Base-by-base conservation (phyloP, 192 early-diverging fungal species). In the Backusella australiensis region DNA sequence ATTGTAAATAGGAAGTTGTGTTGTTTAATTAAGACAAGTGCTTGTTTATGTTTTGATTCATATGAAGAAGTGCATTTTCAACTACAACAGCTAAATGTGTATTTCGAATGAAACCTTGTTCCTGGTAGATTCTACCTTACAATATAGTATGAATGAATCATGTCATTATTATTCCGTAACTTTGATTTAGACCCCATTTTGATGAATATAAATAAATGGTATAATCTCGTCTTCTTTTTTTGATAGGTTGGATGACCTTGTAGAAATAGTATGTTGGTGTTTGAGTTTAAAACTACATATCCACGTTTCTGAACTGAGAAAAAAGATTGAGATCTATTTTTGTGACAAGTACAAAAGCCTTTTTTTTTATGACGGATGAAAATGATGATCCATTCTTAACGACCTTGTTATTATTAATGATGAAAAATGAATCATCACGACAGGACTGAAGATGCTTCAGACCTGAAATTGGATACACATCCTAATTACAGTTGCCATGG, bases 261-360 rank as follows among this genome's bases (percentile, higher is more conserved):
- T n/a, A 49, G 19, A 49, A 49, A 49, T 1, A 49, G 4, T 49
- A 19, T 6, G 8, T 29, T 29, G 9, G 1, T 63, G 29, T 63
- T 63, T 63, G 56, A 63, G 56, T 63, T 26, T 63, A 14, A 63
- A 63, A 14, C 23, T 14, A 29, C 5, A 17, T 14, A 63, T 63
- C 56, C 56, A 63, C 56, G 56, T 63, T 63, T 63, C 26, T 63
- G 56, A 63, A 26, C 53, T 63, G 56, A 63, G 56, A 29, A 63
- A 39, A 7, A 11, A 63, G 23, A 63, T 63, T 14, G 7, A 23
- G 4, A 29, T 63, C 56, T 63, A 63, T 63, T 26, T 63, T 63
- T 26, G 11, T 59, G 23, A 49, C 17, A 6, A 6, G 19, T 19
- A 44, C 42, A 44, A 32, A 32, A 44, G 42, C 4, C 4, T 17